Evolutionary conservation across 2,329 filamentous ascomycete species (phyloP).

Genomic region (Tolypocladium pustulatum): DNA sequence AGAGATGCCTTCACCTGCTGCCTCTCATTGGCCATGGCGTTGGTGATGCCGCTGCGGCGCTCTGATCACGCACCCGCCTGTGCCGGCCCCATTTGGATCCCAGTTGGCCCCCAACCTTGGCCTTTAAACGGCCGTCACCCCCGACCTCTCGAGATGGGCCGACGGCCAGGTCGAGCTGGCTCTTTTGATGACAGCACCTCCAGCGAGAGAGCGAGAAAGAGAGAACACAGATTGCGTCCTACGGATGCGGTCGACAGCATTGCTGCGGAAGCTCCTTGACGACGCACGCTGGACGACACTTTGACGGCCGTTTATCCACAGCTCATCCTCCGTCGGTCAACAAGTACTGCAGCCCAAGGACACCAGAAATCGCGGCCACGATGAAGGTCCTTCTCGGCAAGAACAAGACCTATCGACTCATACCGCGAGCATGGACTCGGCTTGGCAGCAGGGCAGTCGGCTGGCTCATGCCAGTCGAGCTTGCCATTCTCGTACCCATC

Average conservation of each 20-base stretch:
- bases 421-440: constrained; percentile 49
- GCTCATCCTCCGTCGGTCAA: not conserved
- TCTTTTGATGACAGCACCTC: not conserved
- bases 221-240: not conserved
- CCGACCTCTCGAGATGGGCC: not conserved
- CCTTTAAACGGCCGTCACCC: constrained; percentile 15
- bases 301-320: too few relatives aligned
- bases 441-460: constrained; percentile 40
- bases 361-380: not conserved
- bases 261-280: not conserved
- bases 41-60: constrained; percentile 3
- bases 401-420: constrained; percentile 34
- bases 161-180: not conserved
- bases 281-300: not conserved
- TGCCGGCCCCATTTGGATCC: not conserved
- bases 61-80: constrained; percentile 4
- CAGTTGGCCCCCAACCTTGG: constrained; percentile 3
- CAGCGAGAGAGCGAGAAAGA: not conserved
- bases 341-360: not conserved
- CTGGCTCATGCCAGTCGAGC: constrained; percentile 56
- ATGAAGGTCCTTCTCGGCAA: constrained; percentile 13
- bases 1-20: constrained; percentile 9
- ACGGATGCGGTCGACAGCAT: not conserved
- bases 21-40: constrained; percentile 15
- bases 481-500: constrained; percentile 51